phyloP scores from a whole-genome alignment of 2,329 filamentous ascomycete genomes.

The Diaporthe caulivora region DNA sequence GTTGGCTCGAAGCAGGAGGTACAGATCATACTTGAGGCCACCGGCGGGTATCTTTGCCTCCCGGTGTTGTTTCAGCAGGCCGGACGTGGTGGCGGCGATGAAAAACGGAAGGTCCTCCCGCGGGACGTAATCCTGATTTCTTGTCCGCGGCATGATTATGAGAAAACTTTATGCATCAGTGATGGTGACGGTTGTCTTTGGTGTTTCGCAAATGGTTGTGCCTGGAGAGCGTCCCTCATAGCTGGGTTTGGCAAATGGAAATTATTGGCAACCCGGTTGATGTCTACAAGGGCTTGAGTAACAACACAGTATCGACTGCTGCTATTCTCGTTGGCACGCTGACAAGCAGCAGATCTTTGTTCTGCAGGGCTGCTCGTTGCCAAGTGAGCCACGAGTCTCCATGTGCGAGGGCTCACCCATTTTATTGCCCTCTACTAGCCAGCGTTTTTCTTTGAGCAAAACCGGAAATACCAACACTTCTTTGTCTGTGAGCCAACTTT shows the following conservation, averaged over 20 bases:
- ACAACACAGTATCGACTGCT: not conserved
- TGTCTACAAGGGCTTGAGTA: not conserved
- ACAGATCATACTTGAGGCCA: constrained; percentile 10
- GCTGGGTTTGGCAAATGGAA: not conserved
- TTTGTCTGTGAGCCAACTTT: not conserved
- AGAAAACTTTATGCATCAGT: not conserved
- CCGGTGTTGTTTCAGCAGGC: not conserved
- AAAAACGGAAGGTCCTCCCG: not conserved
- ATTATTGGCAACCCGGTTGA: not conserved
- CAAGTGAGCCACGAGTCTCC: not conserved
- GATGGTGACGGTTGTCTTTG: not conserved
- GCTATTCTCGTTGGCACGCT: not conserved
- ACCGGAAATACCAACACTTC: not conserved
- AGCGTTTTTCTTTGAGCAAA: not conserved
- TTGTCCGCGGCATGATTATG: not conserved
- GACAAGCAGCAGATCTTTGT: not conserved
- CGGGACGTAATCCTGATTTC: not conserved
- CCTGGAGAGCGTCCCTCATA: too few species aligned
- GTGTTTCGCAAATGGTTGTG: not conserved
- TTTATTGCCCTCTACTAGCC: not conserved
- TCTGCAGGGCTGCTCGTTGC: not conserved
- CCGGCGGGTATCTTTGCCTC: not conserved
- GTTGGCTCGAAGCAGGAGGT: not conserved
- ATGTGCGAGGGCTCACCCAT: not conserved
- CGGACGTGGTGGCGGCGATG: not conserved